Evolutionary conservation across 352 stramenopile species (phyloP).

Genomic region (Saprolegnia diclina): DNA sequence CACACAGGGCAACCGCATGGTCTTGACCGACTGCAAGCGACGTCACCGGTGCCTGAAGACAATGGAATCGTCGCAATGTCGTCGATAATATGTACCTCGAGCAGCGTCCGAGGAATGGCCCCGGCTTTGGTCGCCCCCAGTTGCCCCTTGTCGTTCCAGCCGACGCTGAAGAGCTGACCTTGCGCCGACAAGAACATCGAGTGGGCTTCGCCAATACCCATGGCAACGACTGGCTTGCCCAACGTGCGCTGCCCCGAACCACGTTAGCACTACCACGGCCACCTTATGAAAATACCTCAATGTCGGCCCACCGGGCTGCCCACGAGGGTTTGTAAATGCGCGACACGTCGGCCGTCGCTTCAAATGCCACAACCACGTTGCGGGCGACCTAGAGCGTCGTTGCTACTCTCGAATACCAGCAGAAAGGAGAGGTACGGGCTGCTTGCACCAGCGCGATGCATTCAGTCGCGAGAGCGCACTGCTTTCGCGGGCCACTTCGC

Average conservation of each 20-base stretch:
- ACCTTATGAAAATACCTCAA: background rate
- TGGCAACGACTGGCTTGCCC: background rate
- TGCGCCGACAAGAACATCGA: background rate
- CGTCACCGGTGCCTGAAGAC: background rate
- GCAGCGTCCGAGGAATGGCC: background rate
- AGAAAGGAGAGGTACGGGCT: background rate
- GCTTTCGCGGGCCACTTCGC: background rate
- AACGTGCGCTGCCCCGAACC: background rate
- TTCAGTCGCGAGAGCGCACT: background rate
- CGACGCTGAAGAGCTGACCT: conserved; percentile 5
- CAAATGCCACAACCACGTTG: background rate
- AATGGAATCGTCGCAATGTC: background rate
- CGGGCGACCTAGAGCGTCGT: background rate
- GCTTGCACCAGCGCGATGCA: background rate
- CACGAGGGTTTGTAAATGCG: conserved; percentile 10
- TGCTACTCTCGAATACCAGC: background rate
- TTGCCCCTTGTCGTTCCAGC: conserved; percentile 24
- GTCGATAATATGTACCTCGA: background rate
- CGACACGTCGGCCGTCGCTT: background rate
- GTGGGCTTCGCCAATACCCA: conserved; percentile 11
- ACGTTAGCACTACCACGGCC: background rate
- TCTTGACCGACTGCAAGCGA: background rate
- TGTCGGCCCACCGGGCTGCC: background rate
- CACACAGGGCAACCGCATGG: conserved; percentile 2
- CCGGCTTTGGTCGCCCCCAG: background rate